phyloP scores from a whole-genome alignment of 2,329 filamentous ascomycete species.

The Volutella citrinella region DNA sequence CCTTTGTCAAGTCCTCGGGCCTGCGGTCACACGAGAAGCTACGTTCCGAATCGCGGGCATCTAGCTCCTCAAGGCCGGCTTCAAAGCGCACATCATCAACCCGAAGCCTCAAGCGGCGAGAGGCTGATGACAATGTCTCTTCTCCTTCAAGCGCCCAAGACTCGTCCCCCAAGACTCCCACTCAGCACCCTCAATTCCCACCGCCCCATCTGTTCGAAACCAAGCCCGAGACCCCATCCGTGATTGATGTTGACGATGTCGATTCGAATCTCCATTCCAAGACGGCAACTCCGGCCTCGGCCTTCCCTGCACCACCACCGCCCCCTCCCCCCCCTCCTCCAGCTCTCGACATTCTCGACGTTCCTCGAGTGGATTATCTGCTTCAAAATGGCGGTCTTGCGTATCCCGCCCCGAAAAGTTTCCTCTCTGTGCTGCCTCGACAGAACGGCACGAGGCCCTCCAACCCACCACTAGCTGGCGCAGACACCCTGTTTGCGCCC shows the following conservation, averaged over 20 bases:
- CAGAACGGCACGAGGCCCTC: constrained; percentile 56
- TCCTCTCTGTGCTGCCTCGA: constrained; percentile 63
- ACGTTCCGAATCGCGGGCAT: constrained; percentile 32
- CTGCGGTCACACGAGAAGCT: constrained; percentile 35
- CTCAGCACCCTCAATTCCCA: constrained; percentile 50
- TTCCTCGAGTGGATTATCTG: constrained; percentile 86
- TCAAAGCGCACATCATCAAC: constrained; percentile 37
- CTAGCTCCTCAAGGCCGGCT: constrained; percentile 32
- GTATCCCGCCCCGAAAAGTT: constrained; percentile 67
- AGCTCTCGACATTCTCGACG: constrained; percentile 65
- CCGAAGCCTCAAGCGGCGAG: constrained; percentile 33
- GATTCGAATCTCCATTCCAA: constrained; percentile 30
- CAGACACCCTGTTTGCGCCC: constrained; percentile 75
- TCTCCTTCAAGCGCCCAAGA: constrained; percentile 46
- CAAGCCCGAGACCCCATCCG: constrained; percentile 34
- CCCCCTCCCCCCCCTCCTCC: constrained; percentile 69
- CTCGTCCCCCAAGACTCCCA: constrained; percentile 62
- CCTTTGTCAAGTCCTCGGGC: constrained; percentile 42
- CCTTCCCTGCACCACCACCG: constrained; percentile 36
- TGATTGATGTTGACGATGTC: constrained; percentile 35
- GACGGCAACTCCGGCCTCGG: constrained; percentile 37
- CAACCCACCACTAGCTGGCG: constrained; percentile 63
- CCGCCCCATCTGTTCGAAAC: constrained; percentile 38
- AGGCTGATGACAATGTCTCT: constrained; percentile 42
- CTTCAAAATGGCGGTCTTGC: constrained; percentile 82